phyloP scores from a whole-genome alignment of 179 eudicot genomes.

The Corrigiola litoralis region DNA sequence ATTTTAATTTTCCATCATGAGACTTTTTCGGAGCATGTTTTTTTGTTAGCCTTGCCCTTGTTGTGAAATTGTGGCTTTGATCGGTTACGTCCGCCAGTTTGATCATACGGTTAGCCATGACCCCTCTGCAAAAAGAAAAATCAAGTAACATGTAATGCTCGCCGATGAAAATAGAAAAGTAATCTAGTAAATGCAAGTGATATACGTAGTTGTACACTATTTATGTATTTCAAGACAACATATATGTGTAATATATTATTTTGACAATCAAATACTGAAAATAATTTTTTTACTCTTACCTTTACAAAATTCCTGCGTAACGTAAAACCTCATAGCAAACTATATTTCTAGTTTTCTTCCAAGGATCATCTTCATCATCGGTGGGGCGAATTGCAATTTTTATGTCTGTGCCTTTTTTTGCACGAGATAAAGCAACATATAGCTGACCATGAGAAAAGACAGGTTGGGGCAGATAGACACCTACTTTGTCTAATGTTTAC shows the following conservation, averaged over 20 bases:
- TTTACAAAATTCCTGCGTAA: background rate
- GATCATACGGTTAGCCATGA: background rate
- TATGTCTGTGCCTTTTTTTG: background rate
- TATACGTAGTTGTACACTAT: no score
- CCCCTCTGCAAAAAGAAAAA: no score
- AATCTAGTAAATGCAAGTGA: no score
- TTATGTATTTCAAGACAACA: no score
- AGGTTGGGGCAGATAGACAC: constrained; percentile 1
- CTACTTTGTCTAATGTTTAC: constrained; percentile 5
- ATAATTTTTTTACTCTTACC: background rate
- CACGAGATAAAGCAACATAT: constrained; percentile 14
- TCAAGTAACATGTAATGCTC: no score
- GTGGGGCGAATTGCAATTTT: background rate
- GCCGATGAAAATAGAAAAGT: no score
- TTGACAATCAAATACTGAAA: background rate
- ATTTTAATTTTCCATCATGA: no score
- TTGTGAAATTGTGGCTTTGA: background rate
- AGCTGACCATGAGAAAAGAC: constrained; percentile 17
- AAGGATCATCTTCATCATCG: background rate
- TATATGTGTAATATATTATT: no score
- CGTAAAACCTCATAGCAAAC: background rate
- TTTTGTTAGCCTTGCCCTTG: background rate
- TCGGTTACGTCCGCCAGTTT: background rate
- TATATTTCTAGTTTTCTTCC: background rate
- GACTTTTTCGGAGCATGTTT: background rate